Base-by-base conservation (phyloP, 371 early-diverging fungal species). In the Scutellospora calospora region DNA sequence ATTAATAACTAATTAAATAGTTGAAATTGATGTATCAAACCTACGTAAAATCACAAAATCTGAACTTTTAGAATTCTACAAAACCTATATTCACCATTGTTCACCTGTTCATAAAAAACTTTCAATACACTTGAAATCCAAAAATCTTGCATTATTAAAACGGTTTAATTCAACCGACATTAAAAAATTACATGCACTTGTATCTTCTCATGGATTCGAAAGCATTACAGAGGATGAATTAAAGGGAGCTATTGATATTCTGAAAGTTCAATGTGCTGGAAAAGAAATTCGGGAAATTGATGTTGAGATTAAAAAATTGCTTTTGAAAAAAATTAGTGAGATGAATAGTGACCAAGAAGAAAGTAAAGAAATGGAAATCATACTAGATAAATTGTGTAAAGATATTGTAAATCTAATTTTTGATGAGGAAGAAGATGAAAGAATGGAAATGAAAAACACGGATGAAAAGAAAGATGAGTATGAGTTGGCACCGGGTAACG, bases 101-200 rank as follows among this genome's bases (percentile, higher is more conserved):
- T 92, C 94, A 0, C 59, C 84, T 5, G 77, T 80, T 6, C 80
- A 89, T 20, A 89, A 91, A 59, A 93, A 94, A 81, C 81, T 95
- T n/a, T 90, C 92, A 6, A 90, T 93, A 0, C 95, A 94, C 84
- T 81, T 94, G 35, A 88, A 90, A 62, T 89, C 91, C 25, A 18
- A 41, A 41, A 68, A 62, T 62, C 14, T 31, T 1, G 31, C n/a
- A 29, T 62, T 31, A 62, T 29, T 57, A 22, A 57, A 57, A 11
- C 5, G 25, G 25, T 57, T 57, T 57, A 57, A 25, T 31, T 29
- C 11, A 62, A 29, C 31, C 11, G 71, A 38, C 22, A 71, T 71
- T n/a, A 71, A 45, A 31, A 31, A 31, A 12, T 29, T 62, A 22
- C 31, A 62, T 29, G 63, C 5, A 16, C 16, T 31, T 29, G 16